Percentiles rank a stretch among this genome's conserved stretches.
Evolutionary conservation across 2,329 filamentous ascomycete species (phyloP).

Genomic region (Arachnopeziza araneosa): DNA sequence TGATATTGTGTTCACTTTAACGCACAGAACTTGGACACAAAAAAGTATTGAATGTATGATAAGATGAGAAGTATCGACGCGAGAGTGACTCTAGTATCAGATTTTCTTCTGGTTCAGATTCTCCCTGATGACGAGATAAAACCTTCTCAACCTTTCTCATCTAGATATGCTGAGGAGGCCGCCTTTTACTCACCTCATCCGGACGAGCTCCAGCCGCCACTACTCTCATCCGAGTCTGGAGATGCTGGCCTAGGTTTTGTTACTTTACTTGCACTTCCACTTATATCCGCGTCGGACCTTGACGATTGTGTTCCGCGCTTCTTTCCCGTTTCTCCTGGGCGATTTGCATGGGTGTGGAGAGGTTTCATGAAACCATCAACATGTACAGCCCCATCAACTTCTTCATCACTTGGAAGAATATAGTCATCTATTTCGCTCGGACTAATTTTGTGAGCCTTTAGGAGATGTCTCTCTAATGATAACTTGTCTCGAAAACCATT

Average conservation of each 20-base stretch:
- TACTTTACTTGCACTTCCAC: not conserved
- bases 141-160: not conserved
- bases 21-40: too few species aligned
- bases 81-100: too few species aligned
- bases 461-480: slow-evolving; percentile 40
- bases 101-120: too few species aligned
- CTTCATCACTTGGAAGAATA: slow-evolving; percentile 30
- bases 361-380: slow-evolving; percentile 61
- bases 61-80: too few species aligned
- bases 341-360: slow-evolving; percentile 32
- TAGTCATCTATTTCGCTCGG: slow-evolving; percentile 50
- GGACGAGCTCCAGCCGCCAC: not conserved
- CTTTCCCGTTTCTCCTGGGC: not conserved
- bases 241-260: not conserved
- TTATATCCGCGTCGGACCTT: not conserved
- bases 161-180: not conserved
- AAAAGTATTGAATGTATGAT: too few species aligned
- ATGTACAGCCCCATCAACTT: slow-evolving; percentile 58
- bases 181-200: not conserved
- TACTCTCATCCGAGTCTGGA: not conserved
- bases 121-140: too few species aligned
- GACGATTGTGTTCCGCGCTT: not conserved
- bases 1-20: too few species aligned
- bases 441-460: slow-evolving; percentile 36
- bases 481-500: slow-evolving; percentile 34